Evolutionary conservation across 192 early-diverging fungal species (phyloP).

Genomic region (Gonapodya sp.): DNA sequence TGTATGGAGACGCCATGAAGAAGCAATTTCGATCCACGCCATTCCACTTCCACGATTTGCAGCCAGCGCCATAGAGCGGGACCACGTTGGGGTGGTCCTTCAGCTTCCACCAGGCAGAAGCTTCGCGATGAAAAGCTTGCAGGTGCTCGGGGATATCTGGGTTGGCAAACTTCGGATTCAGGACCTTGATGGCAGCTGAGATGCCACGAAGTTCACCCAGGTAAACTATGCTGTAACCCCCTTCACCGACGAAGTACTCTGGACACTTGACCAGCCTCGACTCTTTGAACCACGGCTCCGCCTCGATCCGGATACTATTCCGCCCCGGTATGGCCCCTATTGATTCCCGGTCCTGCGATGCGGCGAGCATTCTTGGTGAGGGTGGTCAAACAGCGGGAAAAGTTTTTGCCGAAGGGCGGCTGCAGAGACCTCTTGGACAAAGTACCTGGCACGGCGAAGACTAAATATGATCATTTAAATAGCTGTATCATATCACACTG

Average conservation of each 20-base stretch:
- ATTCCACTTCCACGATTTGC: background rate
- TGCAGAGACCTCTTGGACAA: too few relatives aligned
- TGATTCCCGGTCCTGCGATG: background rate
- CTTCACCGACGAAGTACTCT: background rate
- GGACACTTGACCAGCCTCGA: background rate
- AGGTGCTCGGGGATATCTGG: background rate
- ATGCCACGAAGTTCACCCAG: background rate
- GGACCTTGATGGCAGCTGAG: constrained; percentile 1
- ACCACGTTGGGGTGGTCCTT: background rate
- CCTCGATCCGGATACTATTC: background rate
- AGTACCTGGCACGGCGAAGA: too few relatives aligned
- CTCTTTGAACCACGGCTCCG: background rate
- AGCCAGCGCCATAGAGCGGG: background rate
- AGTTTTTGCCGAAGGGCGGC: too few relatives aligned
- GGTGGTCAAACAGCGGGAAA: too few relatives aligned
- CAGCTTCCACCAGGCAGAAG: background rate
- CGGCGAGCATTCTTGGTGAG: background rate
- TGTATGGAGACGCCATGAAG: background rate
- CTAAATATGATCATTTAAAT: too few relatives aligned
- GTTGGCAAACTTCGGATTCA: background rate
- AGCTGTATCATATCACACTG: too few relatives aligned
- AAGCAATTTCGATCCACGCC: background rate
- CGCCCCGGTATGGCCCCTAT: background rate
- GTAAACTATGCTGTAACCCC: background rate
- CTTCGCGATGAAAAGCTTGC: background rate